A percentile compares a stretch with the other conserved stretches of the same genome.
These are phyloP conservation scores for Phytophthora chlamydospora DNA, from an alignment of 352 stramenopile genomes.

Conservation along the genomic window DNA sequence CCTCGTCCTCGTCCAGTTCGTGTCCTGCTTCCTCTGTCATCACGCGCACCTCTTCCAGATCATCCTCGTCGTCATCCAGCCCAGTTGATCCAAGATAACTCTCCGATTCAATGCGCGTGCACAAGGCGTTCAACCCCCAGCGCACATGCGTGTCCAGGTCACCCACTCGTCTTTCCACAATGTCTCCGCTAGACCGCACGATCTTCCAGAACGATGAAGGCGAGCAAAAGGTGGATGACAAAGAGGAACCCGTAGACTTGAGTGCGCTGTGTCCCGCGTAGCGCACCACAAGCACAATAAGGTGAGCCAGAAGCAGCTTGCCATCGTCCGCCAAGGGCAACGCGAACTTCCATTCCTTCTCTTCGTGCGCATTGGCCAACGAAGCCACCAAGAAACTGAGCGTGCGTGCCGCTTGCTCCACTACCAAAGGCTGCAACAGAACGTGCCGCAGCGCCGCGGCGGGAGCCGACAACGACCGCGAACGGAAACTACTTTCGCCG, in stretches of 20 bases:
- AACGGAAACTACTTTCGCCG: slow-evolving; percentile 41
- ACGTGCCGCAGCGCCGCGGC: slow-evolving; percentile 29
- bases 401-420: slow-evolving; percentile 68
- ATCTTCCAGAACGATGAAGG: slow-evolving; percentile 74
- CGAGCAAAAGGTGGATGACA: slow-evolving; percentile 34
- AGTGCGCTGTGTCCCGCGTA: slow-evolving; percentile 43
- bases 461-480: slow-evolving; percentile 24
- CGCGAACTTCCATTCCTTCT: slow-evolving; percentile 55
- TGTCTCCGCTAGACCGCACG: slow-evolving; percentile 47
- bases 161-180: slow-evolving; percentile 59
- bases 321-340: slow-evolving; percentile 58
- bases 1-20: slow-evolving; percentile 66
- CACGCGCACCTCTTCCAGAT: slow-evolving; percentile 14
- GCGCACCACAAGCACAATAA: slow-evolving; percentile 66
- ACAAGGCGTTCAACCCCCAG: slow-evolving; percentile 57
- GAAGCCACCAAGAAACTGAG: slow-evolving; percentile 65
- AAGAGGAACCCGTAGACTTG: slow-evolving; percentile 15
- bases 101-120: slow-evolving; percentile 66
- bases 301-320: slow-evolving; percentile 61
- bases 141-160: slow-evolving; percentile 70
- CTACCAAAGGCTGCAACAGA: slow-evolving; percentile 61
- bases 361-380: slow-evolving; percentile 47
- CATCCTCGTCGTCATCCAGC: slow-evolving; percentile 39
- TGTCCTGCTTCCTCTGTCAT: slow-evolving; percentile 22
- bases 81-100: slow-evolving; percentile 42